Percentiles rank a stretch among this genome's conserved stretches.
Evolutionary conservation across 2,329 filamentous ascomycete genomes (phyloP).

Genomic region (Ophiostoma ulmi): DNA sequence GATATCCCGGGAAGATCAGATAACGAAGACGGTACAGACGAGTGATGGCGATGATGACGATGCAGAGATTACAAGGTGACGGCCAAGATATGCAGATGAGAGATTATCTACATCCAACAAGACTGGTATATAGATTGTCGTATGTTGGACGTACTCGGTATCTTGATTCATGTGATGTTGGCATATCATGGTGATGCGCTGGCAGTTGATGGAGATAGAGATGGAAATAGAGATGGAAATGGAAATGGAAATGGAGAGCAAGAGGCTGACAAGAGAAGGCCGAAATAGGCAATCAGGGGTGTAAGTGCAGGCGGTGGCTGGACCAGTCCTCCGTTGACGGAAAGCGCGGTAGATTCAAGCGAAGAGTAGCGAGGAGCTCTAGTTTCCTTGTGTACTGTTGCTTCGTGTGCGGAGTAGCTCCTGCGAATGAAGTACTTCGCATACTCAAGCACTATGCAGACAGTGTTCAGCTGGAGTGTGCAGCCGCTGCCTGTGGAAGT

Average conservation of each 20-base stretch:
- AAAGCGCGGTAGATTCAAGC: conserved; percentile 3
- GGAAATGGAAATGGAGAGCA: not conserved
- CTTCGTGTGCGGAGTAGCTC: not conserved
- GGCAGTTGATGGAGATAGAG: not conserved
- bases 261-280: not conserved
- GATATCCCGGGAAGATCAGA: not conserved
- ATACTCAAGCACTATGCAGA: not conserved
- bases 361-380: not conserved
- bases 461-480: not conserved
- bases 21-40: not conserved
- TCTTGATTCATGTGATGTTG: not conserved
- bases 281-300: conserved; percentile 16
- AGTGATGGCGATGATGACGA: not conserved
- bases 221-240: not conserved
- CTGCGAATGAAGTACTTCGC: not conserved
- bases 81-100: conserved; percentile 1
- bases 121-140: not conserved
- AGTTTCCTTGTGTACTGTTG: not conserved
- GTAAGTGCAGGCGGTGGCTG: conserved; percentile 3
- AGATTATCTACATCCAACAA: not conserved
- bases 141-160: not conserved
- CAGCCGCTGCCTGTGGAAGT: not conserved
- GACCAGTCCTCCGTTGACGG: not conserved
- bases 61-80: not conserved
- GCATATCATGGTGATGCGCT: not conserved